Percentiles rank a stretch among this genome's conserved stretches.
These are phyloP conservation scores for Apiospora rasikravindrae DNA, from an alignment of 2,329 filamentous ascomycete genomes.

Conservation along the genomic window DNA sequence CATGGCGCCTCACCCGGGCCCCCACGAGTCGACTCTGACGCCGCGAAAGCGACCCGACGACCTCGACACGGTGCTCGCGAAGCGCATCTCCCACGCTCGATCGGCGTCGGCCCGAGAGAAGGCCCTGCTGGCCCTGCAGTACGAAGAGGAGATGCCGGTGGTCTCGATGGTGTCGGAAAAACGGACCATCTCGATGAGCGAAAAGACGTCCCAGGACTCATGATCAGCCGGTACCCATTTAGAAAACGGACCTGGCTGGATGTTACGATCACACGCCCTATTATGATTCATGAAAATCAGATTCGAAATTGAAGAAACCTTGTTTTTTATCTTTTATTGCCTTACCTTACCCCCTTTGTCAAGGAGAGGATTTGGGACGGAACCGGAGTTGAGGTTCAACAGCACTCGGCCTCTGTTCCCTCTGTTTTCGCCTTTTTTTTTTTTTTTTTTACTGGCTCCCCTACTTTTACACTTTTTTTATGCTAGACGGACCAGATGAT, in stretches of 20 bases:
- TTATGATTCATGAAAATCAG: slow-evolving; percentile 16
- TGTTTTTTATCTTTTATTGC: neutral
- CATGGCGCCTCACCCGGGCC: slow-evolving; percentile 57
- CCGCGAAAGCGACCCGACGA: slow-evolving; percentile 14
- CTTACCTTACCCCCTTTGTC: neutral
- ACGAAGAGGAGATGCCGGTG: slow-evolving; percentile 15
- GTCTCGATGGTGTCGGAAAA: neutral
- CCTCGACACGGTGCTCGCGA: slow-evolving; percentile 7
- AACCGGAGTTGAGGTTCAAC: slow-evolving; percentile 11
- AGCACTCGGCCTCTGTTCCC: slow-evolving; percentile 3
- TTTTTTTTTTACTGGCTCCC: neutral
- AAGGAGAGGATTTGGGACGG: neutral
- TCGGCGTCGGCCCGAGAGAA: slow-evolving; percentile 9
- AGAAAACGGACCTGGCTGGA: neutral
- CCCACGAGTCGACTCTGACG: slow-evolving; percentile 37
- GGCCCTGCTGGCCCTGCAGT: neutral
- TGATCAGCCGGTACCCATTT: neutral
- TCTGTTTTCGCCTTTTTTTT: neutral
- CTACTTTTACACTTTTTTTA: neutral
- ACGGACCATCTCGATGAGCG: neutral
- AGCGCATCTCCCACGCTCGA: neutral
- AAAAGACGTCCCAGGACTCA: slow-evolving; percentile 17
- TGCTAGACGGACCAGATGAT: slow-evolving; percentile 14
- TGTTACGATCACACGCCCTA: neutral
- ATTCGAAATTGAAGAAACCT: neutral